These are phyloP conservation scores for Ilyonectria destructans DNA, from an alignment of 2,329 filamentous ascomycete genomes.

Conservation along the genomic window DNA sequence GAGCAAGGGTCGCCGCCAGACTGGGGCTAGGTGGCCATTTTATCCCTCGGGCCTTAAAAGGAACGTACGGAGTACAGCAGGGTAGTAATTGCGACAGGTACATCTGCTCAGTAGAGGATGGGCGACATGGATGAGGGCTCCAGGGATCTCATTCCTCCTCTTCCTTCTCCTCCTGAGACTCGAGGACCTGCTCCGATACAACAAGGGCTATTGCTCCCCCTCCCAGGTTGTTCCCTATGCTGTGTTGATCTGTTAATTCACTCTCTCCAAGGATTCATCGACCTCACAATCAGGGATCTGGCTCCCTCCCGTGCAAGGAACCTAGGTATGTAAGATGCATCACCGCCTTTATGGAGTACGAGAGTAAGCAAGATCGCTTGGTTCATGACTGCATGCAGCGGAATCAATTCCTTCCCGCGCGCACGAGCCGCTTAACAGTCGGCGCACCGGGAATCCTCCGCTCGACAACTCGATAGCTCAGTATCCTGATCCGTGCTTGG, in stretches of 20 bases:
- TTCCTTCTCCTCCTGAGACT: neutral
- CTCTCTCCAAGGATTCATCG: neutral
- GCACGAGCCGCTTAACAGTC: conserved; percentile 34
- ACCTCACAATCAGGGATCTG: neutral
- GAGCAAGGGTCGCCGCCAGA: neutral
- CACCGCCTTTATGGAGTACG: neutral
- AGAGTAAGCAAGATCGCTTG: neutral
- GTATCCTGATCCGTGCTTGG: neutral
- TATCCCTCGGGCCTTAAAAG: neutral
- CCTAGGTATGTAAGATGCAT: neutral
- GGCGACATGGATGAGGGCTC: neutral
- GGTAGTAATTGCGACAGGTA: no score
- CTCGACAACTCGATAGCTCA: neutral
- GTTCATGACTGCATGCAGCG: conserved; percentile 10
- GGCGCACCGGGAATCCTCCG: neutral
- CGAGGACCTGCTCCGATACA: neutral
- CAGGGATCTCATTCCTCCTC: neutral
- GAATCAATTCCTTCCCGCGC: conserved; percentile 18
- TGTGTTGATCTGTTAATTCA: neutral
- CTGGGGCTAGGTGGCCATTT: neutral
- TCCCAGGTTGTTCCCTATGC: neutral
- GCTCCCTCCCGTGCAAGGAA: neutral
- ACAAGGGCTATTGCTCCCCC: neutral
- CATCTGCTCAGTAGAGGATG: no score
- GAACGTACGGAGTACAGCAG: neutral